Conservation (phyloP, 2,329 filamentous ascomycete genomes). For the Thelonectria rubi region DNA sequence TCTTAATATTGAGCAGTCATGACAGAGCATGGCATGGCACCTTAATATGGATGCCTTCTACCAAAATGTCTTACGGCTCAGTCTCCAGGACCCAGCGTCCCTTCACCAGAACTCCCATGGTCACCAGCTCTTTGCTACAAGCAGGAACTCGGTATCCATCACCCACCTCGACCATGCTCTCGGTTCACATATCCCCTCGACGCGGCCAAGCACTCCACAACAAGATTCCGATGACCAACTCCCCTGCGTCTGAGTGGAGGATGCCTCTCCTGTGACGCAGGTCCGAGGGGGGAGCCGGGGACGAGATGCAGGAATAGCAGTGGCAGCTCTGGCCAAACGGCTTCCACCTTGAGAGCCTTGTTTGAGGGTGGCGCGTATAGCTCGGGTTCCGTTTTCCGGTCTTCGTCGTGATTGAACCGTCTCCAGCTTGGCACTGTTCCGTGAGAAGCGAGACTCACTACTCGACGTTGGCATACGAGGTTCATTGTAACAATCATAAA, state of each 20-base stretch:
- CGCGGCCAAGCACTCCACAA: conserved; percentile 4
- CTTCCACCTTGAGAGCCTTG: conserved; percentile 4
- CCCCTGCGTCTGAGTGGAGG: neutral
- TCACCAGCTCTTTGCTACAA: neutral
- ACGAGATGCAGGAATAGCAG: neutral
- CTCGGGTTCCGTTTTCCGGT: conserved; percentile 21
- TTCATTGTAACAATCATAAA: too few relatives aligned
- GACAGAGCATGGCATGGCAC: too few relatives aligned
- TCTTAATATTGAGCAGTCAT: too few relatives aligned
- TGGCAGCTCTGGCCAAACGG: conserved; percentile 13
- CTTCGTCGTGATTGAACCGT: neutral
- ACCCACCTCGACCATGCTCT: too few relatives aligned
- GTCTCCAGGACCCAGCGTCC: neutral
- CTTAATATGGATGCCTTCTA: too few relatives aligned
- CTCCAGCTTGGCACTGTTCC: neutral
- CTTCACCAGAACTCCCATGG: neutral
- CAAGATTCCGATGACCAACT: conserved; percentile 7
- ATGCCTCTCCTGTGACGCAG: conserved; percentile 11
- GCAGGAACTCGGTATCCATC: conserved; percentile 23
- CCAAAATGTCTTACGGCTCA: too few relatives aligned
- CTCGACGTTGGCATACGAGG: too few relatives aligned
- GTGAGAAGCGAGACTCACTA: too few relatives aligned
- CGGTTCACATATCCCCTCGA: neutral
- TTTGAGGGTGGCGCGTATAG: neutral
- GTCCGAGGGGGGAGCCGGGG: neutral